phyloP scores from a whole-genome alignment of 306 rosid genomes.

The Cotoneaster glaucophyllus region DNA sequence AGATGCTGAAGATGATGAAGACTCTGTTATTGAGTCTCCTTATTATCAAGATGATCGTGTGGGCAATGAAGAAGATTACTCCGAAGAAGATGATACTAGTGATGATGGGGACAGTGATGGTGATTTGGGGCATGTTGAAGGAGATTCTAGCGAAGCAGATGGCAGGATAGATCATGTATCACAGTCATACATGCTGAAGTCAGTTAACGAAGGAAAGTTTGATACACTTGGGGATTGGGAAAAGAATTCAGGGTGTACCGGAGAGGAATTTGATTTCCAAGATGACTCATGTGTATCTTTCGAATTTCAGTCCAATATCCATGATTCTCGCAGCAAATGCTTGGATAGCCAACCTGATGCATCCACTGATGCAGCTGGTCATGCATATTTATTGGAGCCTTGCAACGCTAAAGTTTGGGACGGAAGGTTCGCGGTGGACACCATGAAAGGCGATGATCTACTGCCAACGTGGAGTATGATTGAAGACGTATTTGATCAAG shows the following conservation, averaged over 20 bases:
- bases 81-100: slow-evolving; percentile 32
- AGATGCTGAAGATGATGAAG: slow-evolving; percentile 38
- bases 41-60: slow-evolving; percentile 20
- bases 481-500: slow-evolving; percentile 42
- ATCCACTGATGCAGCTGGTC: slow-evolving; percentile 17
- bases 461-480: slow-evolving; percentile 51
- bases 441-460: slow-evolving; percentile 33
- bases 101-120: slow-evolving; percentile 12
- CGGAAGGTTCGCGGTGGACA: slow-evolving; percentile 20
- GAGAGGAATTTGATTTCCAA: slow-evolving; percentile 19
- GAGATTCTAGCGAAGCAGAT: slow-evolving; percentile 6
- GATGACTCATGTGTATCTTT: slow-evolving; percentile 43
- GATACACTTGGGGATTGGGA: slow-evolving; percentile 12
- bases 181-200: slow-evolving; percentile 4
- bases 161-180: slow-evolving; percentile 9
- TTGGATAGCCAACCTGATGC: slow-evolving; percentile 22
- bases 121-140: slow-evolving; percentile 9
- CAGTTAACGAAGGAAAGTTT: slow-evolving; percentile 13
- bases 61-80: slow-evolving; percentile 21
- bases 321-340: slow-evolving; percentile 18
- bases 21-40: slow-evolving; percentile 48
- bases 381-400: slow-evolving; percentile 30
- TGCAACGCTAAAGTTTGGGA: slow-evolving; percentile 47
- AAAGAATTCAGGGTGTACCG: slow-evolving; percentile 12
- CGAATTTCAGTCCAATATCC: slow-evolving; percentile 20